Evolutionary conservation across 352 stramenopile species (phyloP), one percentile per base, ranked within the genome.

Genomic region (Pythium volutum): DNA sequence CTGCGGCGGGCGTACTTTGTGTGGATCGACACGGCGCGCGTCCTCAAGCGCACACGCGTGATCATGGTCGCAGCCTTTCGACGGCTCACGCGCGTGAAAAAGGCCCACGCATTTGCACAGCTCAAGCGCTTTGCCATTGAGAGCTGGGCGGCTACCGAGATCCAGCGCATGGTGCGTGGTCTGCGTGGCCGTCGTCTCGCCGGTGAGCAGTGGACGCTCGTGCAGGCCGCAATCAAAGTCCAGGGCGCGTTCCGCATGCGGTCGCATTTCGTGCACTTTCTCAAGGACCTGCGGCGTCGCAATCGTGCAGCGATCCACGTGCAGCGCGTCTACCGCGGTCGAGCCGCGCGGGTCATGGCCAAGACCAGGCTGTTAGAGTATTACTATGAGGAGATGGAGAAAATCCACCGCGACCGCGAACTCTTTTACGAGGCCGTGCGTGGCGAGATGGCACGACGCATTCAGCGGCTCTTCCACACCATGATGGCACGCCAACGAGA

Each of bases 231-330:
- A 3, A 55, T 88, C 41, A 57, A 49, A 62, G 79, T 91, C 27
- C 81, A 91, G 59, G 74, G 79, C 22, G 79, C 81, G 4, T 85
- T 83, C 66, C 81, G 81, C 14, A 82, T 82, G 70, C 81, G 79
- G 12, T 80, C 75, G 41, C 69, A 89, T 55, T 85, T 91, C 41
- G 63, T 73, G 26, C 60, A 58, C 29, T 81, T 80, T 54, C 22
- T 86, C 4, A 67, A 64, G 15, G 67, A 77, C 7, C n/a, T 87
- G 20, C 67, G 71, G 1, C 70, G 66, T 12, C 74, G 69, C 14
- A 67, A 84, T 33, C 64, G 73, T 14, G 64, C 80, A n/a, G 76
- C 76, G 3, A 83, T 89, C 14, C 74, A 70, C 27, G 69, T 91
- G 14, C 81, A 88, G 60, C 74, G 79, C 2, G 66, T 84, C 29